phyloP scores from a whole-genome alignment of 2,329 filamentous ascomycete genomes.

The Xylaria sp. region DNA sequence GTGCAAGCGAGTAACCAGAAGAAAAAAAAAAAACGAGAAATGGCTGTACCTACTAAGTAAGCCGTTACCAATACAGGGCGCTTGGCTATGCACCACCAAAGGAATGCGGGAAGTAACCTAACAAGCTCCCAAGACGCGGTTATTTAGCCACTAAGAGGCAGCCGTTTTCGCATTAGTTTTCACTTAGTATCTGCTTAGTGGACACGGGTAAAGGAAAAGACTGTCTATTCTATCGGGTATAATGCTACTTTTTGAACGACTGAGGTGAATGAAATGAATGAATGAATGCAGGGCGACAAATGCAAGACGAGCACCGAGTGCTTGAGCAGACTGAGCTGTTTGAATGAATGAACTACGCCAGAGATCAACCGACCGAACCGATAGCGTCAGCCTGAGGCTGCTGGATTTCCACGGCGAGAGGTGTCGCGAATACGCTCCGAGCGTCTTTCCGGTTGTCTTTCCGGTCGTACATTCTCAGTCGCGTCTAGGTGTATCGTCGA shows the following conservation, averaged over 20 bases:
- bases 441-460: constrained; percentile 6
- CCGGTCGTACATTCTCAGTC: background rate
- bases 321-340: background rate
- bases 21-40: background rate
- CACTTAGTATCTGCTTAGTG: background rate
- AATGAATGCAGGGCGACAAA: background rate
- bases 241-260: constrained; percentile 1
- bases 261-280: constrained; percentile 7
- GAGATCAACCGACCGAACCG: background rate
- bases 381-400: constrained; percentile 3
- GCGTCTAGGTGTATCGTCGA: background rate
- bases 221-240: constrained; percentile 20
- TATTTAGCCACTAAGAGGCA: constrained; percentile 3
- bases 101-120: background rate
- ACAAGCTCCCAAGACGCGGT: constrained; percentile 1
- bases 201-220: background rate
- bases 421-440: constrained; percentile 14
- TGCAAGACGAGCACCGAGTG: background rate
- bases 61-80: background rate
- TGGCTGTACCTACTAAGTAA: background rate
- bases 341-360: constrained; percentile 4
- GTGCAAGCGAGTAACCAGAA: background rate
- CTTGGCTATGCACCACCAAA: background rate
- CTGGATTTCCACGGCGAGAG: background rate
- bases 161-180: background rate